These are phyloP conservation scores for Aristolochia californica DNA, from an alignment of 164 flowering plant genomes.

Conservation along the genomic window DNA sequence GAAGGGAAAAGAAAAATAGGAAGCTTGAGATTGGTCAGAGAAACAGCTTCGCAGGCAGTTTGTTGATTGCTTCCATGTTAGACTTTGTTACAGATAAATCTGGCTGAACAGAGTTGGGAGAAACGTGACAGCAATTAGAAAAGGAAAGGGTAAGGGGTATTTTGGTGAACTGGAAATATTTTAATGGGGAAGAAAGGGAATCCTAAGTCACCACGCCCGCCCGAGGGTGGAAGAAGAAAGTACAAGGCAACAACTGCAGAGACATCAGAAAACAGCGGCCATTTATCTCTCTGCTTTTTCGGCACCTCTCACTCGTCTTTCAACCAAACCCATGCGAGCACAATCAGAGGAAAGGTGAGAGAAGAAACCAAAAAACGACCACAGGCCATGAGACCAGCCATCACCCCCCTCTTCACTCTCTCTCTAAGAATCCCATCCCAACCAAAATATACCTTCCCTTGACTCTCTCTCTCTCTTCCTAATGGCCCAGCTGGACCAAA, in stretches of 20 bases:
- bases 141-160: background rate
- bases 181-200: background rate
- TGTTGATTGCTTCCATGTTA: too few relatives aligned
- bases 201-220: too few relatives aligned
- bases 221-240: background rate
- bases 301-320: constrained; percentile 1
- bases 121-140: background rate
- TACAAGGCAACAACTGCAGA: constrained; percentile 15
- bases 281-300: constrained; percentile 8
- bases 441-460: background rate
- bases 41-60: too few relatives aligned
- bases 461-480: constrained; percentile 12
- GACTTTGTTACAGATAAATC: too few relatives aligned
- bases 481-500: constrained; percentile 54
- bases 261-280: constrained; percentile 14
- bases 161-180: background rate
- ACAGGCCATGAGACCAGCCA: background rate
- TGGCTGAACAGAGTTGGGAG: too few relatives aligned
- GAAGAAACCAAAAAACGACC: constrained; percentile 8
- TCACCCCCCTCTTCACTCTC: too few relatives aligned
- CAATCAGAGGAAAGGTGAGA: constrained; percentile 6
- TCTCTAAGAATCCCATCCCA: constrained; percentile 3
- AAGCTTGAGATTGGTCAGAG: too few relatives aligned
- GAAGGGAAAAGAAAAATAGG: too few relatives aligned
- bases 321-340: background rate